Conservation (phyloP, 1,284 basidiomycete species). For the Coniferiporia sulphurascens region DNA sequence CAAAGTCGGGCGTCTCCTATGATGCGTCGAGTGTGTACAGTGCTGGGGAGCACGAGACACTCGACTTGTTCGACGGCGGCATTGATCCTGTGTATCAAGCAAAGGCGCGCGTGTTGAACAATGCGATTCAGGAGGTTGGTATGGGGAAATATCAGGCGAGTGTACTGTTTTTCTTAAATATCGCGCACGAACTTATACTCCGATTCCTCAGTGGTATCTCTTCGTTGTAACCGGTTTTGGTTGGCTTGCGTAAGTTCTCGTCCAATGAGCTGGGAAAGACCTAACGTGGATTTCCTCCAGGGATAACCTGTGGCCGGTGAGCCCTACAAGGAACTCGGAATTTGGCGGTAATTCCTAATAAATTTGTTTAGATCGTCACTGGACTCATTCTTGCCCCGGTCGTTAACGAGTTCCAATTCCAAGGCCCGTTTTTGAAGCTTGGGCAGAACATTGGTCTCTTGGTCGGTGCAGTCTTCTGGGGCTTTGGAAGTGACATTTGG, state of each 20-base stretch:
- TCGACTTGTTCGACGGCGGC: constrained; percentile 32
- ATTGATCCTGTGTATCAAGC: constrained; percentile 51
- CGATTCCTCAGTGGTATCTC: constrained; percentile 38
- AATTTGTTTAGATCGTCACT: constrained; percentile 40
- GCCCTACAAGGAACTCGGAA: constrained; percentile 20
- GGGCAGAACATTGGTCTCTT: constrained; percentile 57
- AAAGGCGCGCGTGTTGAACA: constrained; percentile 53
- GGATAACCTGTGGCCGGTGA: constrained; percentile 63
- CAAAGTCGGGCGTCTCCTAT: background rate
- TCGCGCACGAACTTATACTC: background rate
- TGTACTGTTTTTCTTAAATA: background rate
- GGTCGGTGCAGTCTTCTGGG: constrained; percentile 62
- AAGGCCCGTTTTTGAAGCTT: constrained; percentile 50
- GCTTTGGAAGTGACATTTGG: constrained; percentile 62
- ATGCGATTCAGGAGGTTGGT: constrained; percentile 56
- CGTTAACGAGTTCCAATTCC: constrained; percentile 48
- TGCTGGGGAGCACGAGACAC: constrained; percentile 7
- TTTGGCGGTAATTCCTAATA: constrained; percentile 9
- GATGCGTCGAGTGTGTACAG: background rate
- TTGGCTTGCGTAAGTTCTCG: constrained; percentile 56
- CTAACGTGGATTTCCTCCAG: constrained; percentile 26
- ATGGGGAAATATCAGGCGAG: constrained; percentile 67
- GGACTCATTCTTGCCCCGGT: constrained; percentile 53
- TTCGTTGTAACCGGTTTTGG: constrained; percentile 61
- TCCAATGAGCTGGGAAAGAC: constrained; percentile 9